These are phyloP conservation scores for Sonneratia caseolaris DNA, from an alignment of 345 rosid genomes.

Conservation along the genomic window DNA sequence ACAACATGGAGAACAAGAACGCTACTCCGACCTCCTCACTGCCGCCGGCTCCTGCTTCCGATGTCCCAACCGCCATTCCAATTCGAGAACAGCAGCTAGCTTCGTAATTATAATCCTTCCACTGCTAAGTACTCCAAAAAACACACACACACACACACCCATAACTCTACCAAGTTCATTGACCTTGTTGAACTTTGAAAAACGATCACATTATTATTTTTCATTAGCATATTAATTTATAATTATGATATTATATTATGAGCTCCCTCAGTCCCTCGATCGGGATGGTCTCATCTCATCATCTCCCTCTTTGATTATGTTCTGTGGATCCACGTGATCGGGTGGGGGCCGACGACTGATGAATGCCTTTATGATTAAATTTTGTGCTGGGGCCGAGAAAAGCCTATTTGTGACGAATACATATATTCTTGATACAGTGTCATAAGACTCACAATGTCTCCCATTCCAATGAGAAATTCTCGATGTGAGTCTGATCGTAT, in stretches of 20 bases:
- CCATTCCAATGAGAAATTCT: too few species aligned
- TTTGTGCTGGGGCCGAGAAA: too few species aligned
- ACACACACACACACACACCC: not conserved
- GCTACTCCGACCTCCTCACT: conserved; percentile 13
- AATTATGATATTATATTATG: not conserved
- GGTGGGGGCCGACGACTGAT: conserved; percentile 16
- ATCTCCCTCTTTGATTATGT: conserved; percentile 18
- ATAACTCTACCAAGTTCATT: not conserved
- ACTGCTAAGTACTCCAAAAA: not conserved
- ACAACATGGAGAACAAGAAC: conserved; percentile 15
- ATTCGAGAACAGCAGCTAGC: conserved; percentile 25
- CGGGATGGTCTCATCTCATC: not conserved
- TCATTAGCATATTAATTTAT: not conserved
- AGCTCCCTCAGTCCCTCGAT: not conserved
- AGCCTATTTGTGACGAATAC: too few species aligned
- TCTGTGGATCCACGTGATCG: conserved; percentile 45
- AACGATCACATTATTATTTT: not conserved
- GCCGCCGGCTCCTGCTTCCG: conserved; percentile 5
- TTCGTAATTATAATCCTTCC: not conserved
- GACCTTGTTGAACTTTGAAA: not conserved
- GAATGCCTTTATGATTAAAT: too few species aligned
- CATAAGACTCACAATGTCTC: too few species aligned
- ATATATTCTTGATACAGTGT: too few species aligned
- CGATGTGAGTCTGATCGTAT: too few species aligned
- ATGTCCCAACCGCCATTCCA: conserved; percentile 2